phyloP scores from a whole-genome alignment of 2,329 filamentous ascomycete genomes.

The Beauveria scarabaeidicola region DNA sequence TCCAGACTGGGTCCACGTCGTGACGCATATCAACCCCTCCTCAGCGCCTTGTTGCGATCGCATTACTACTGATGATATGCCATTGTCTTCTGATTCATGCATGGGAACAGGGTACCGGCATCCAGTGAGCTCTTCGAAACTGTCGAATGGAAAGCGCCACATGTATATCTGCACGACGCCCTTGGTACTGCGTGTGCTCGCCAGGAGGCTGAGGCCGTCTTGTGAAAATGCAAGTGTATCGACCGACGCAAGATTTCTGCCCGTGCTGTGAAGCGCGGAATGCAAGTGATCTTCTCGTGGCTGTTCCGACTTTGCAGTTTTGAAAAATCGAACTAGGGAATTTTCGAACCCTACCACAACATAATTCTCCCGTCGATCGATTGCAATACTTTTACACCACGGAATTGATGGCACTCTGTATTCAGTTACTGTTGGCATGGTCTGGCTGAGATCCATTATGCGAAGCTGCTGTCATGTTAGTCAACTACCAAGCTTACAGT shows the following conservation, averaged over 20 bases:
- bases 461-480: constrained; percentile 23
- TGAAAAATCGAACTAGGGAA: constrained; percentile 31
- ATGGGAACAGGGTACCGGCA: constrained; percentile 31
- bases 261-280: constrained; percentile 23
- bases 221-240: constrained; percentile 32
- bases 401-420: constrained; percentile 30
- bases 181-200: constrained; percentile 27
- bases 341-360: constrained; percentile 33
- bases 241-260: constrained; percentile 27
- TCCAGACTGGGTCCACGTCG: constrained; percentile 34
- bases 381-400: constrained; percentile 31
- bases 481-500: neutral
- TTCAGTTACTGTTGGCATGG: constrained; percentile 24
- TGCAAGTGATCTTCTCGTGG: constrained; percentile 31
- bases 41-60: constrained; percentile 24
- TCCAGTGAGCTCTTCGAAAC: constrained; percentile 25
- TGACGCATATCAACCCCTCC: constrained; percentile 29
- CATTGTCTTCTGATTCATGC: constrained; percentile 34
- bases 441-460: constrained; percentile 27
- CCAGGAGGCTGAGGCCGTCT: constrained; percentile 31
- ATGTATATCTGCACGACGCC: constrained; percentile 29
- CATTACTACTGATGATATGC: constrained; percentile 28
- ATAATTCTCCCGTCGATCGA: constrained; percentile 30
- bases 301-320: constrained; percentile 24
- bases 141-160: constrained; percentile 29